Base-by-base conservation (phyloP, 768 basidiomycete species). In the Tylopilus subfusipes region DNA sequence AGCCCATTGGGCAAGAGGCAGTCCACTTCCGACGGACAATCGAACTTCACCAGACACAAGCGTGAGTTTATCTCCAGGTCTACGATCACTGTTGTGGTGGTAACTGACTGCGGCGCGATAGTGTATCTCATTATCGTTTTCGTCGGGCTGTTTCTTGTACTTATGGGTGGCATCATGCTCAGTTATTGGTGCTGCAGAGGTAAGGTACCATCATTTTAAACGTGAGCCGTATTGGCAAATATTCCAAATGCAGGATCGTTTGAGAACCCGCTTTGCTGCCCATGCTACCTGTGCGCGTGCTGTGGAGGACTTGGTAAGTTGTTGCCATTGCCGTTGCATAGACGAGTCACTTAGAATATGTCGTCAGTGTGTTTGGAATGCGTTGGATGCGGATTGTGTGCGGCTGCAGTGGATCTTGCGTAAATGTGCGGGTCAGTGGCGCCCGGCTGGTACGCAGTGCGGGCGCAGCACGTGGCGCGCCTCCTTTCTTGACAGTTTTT, bases 271-370 rank as follows among this genome's bases (percentile, higher is more conserved):
- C 70, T 78, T 0, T 86, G 84, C 59, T 85, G 83, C 59, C 85
- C 85, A 1, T 86, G 85, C 62, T 88, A 88, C 65, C 73, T 86
- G 9, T 87, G 85, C 57, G 85, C 85, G 5, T 86, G 83, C 65
- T 86, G 84, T 53, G 85, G 85, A 52, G 85, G 85, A 36, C 74
- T 86, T 18, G 81, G 84, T 84, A 61, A 58, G 73, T 57, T n/a
- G 30, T 45, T 36, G 12, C 8, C 19, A 36, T 30, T 50, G 21
- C 21, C n/a, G 24, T 18, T n/a, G 44, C 33, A 25, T 9, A 36
- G 33, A 38, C 39, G 48, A 10, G 19, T 43, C 22, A 14, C 50
- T 66, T n/a, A 59, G 29, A 18, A 3, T 14, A n/a, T 30, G 6
- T 48, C 50, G 8, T 48, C 46, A 85, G 85, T 79, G 9, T 87